A percentile compares a stretch with the other conserved stretches of the same genome.
Evolutionary conservation across 108 stramenopile genomes (phyloP).

Genomic region (Discostella pseudostelligera): DNA sequence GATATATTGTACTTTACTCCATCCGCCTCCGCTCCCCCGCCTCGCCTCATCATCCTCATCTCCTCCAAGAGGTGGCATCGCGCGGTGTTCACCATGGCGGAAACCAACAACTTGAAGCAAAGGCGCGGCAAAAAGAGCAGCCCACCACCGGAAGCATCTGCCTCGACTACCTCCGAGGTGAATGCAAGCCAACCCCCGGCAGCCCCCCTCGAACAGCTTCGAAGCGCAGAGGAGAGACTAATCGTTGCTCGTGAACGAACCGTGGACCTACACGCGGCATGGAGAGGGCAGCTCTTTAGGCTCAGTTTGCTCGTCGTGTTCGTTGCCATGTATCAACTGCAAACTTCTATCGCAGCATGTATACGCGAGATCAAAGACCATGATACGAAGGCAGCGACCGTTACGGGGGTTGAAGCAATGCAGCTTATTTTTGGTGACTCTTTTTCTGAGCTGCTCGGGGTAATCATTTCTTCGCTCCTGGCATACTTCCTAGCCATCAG

Average conservation of each 20-base stretch:
- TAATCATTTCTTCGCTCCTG: constrained; percentile 20
- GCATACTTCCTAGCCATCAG: constrained; percentile 30
- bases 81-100: no score
- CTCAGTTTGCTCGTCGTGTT: constrained; percentile 50
- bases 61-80: no score
- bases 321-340: constrained; percentile 48
- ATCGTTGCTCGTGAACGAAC: constrained; percentile 40
- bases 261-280: constrained; percentile 48
- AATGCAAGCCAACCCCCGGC: not conserved
- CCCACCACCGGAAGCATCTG: not conserved
- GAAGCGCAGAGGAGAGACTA: constrained; percentile 29
- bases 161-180: not conserved
- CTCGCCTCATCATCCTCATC: no score
- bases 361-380: constrained; percentile 51
- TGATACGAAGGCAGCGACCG: constrained; percentile 7
- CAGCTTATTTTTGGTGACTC: constrained; percentile 24
- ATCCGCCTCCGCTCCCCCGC: no score
- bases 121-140: constrained; percentile 36
- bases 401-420: constrained; percentile 8
- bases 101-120: constrained; percentile 21
- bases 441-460: constrained; percentile 29
- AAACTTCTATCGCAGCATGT: constrained; percentile 46
- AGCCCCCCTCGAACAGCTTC: constrained; percentile 35
- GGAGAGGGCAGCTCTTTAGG: constrained; percentile 53
- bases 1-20: no score